These are phyloP conservation scores for Macadamia tetraphylla DNA, from an alignment of 164 flowering plant genomes.

Conservation along the genomic window DNA sequence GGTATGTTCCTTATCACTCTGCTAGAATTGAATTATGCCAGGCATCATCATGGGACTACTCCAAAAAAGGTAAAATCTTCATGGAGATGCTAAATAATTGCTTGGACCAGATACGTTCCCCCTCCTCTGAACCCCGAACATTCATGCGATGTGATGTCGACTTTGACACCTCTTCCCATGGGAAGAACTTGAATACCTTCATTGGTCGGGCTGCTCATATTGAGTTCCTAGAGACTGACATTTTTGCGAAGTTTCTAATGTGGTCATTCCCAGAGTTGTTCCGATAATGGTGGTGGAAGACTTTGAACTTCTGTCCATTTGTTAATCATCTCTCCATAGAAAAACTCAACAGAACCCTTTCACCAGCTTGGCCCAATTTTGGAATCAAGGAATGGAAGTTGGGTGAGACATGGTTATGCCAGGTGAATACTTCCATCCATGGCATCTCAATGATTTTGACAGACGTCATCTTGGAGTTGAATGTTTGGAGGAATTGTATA, in stretches of 20 bases:
- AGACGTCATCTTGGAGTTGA: not conserved
- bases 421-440: not conserved
- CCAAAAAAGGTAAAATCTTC: slow-evolving; percentile 68
- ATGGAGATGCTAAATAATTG: slow-evolving; percentile 89
- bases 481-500: not conserved
- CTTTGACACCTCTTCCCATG: slow-evolving; percentile 76
- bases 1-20: slow-evolving; percentile 97
- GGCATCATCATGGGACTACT: slow-evolving; percentile 68
- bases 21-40: slow-evolving; percentile 87
- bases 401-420: not conserved
- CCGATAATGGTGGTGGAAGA: slow-evolving; percentile 21
- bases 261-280: slow-evolving; percentile 94
- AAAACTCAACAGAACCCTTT: not conserved
- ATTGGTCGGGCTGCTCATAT: slow-evolving; percentile 98
- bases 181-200: slow-evolving; percentile 68
- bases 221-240: slow-evolving; percentile 84
- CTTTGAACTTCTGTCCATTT: not conserved
- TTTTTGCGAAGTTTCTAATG: slow-evolving; percentile 83
- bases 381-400: not conserved
- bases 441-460: not conserved
- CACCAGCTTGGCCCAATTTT: not conserved
- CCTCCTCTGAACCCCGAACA: slow-evolving; percentile 57
- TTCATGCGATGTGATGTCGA: slow-evolving; percentile 95
- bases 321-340: not conserved
- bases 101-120: slow-evolving; percentile 83